Evolutionary conservation across 192 early-diverging fungal species (phyloP).

Genomic region (Mortierella alpina): DNA sequence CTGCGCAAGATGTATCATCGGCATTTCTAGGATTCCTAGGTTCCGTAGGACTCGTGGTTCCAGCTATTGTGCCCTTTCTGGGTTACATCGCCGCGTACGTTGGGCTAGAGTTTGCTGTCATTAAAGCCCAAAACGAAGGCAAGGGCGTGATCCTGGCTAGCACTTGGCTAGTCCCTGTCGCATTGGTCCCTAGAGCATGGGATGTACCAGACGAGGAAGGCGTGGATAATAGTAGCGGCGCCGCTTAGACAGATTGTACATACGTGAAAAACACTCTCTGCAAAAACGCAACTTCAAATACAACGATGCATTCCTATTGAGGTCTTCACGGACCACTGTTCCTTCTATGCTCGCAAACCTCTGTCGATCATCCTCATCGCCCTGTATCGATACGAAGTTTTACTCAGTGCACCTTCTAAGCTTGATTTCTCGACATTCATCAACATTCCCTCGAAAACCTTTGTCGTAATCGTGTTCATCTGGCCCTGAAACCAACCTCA

Average conservation of each 20-base stretch:
- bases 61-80: constrained; percentile 53
- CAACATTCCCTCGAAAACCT: too few relatives aligned
- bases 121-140: constrained; percentile 56
- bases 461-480: too few relatives aligned
- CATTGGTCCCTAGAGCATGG: constrained; percentile 56
- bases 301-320: too few relatives aligned
- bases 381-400: too few relatives aligned
- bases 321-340: too few relatives aligned
- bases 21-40: constrained; percentile 55
- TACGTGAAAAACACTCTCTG: not conserved
- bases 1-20: constrained; percentile 52
- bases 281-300: too few relatives aligned
- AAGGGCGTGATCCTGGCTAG: constrained; percentile 55
- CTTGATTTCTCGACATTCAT: too few relatives aligned
- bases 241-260: not conserved
- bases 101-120: constrained; percentile 55
- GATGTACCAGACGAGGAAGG: constrained; percentile 23
- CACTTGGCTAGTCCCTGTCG: constrained; percentile 57
- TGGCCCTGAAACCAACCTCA: too few relatives aligned
- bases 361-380: too few relatives aligned
- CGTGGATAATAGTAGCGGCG: not conserved
- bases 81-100: constrained; percentile 60
- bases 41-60: constrained; percentile 46
- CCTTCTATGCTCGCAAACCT: too few relatives aligned
- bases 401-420: too few relatives aligned